Conservation (phyloP, 2,329 filamentous ascomycete genomes). For the Sporothrix sp. region DNA sequence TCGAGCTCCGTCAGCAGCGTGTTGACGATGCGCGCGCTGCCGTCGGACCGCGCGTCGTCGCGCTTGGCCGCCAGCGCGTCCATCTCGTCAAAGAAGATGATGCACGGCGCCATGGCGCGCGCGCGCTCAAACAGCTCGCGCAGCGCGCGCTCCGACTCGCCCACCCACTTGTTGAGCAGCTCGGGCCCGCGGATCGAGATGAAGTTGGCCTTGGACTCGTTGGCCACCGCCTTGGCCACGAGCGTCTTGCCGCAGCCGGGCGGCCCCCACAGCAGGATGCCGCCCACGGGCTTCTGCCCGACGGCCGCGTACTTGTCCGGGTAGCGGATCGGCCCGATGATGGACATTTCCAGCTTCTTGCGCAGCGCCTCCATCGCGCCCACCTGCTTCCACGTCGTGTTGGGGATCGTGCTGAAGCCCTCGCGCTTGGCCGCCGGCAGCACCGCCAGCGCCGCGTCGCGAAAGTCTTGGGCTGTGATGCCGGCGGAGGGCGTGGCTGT, state of each 20-base stretch:
- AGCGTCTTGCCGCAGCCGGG: conserved; percentile 96
- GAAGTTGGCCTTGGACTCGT: conserved; percentile 93
- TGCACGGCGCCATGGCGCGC: conserved; percentile 76
- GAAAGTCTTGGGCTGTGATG: conserved; percentile 54
- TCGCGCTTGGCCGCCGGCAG: conserved; percentile 79
- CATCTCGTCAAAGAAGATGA: conserved; percentile 96
- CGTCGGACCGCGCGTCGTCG: conserved; percentile 62
- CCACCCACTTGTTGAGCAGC: conserved; percentile 93
- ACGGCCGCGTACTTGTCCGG: conserved; percentile 68
- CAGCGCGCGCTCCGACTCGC: conserved; percentile 88
- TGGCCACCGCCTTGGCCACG: conserved; percentile 90
- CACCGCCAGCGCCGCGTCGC: conserved; percentile 62
- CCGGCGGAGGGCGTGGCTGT: conserved; percentile 7
- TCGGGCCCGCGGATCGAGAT: conserved; percentile 97
- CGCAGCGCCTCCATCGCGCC: conserved; percentile 75
- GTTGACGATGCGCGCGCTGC: conserved; percentile 83
- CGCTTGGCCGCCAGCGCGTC: conserved; percentile 77
- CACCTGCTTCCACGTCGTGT: conserved; percentile 87
- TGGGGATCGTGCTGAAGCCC: conserved; percentile 88
- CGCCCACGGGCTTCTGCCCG: conserved; percentile 71
- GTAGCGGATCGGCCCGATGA: conserved; percentile 79
- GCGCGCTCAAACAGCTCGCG: conserved; percentile 87
- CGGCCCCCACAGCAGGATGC: conserved; percentile 90
- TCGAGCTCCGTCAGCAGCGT: conserved; percentile 91
- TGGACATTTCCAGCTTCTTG: conserved; percentile 70